Conservation (phyloP, 2,329 filamentous ascomycete species). For the Bipolaris gigantea region DNA sequence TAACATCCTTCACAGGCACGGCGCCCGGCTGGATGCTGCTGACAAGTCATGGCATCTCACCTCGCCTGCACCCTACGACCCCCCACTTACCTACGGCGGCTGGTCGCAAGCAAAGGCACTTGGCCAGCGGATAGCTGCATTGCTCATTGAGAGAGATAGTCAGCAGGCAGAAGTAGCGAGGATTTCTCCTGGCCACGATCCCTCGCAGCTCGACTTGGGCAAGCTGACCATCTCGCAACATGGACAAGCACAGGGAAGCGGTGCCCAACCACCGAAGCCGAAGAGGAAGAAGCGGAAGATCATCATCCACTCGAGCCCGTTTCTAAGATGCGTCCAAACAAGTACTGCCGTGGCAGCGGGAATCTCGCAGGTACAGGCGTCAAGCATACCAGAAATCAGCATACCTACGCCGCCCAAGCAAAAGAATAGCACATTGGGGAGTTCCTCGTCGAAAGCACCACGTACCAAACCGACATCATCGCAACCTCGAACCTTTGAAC, state of each 20-base stretch:
- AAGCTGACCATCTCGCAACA: conserved; percentile 21
- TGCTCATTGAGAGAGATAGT: conserved; percentile 58
- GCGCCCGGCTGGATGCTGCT: conserved; percentile 88
- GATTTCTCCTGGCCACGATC: conserved; percentile 20
- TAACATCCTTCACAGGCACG: conserved; percentile 63
- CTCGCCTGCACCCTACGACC: conserved; percentile 92
- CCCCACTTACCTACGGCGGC: conserved; percentile 90
- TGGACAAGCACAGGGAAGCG: background rate
- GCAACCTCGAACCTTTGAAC: conserved; percentile 33
- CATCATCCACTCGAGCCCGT: conserved; percentile 91
- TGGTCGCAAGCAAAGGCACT: conserved; percentile 85
- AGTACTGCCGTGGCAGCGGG: conserved; percentile 86
- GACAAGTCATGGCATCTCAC: conserved; percentile 95
- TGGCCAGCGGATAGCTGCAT: conserved; percentile 78
- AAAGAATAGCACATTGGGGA: conserved; percentile 11
- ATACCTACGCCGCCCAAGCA: conserved; percentile 24
- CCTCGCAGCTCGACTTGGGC: conserved; percentile 27
- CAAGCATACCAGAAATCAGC: conserved; percentile 28
- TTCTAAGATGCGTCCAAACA: conserved; percentile 88
- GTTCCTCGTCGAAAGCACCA: conserved; percentile 20
- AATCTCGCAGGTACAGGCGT: conserved; percentile 65
- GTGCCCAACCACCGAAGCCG: conserved; percentile 8
- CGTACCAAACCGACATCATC: conserved; percentile 22
- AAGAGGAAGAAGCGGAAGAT: conserved; percentile 69
- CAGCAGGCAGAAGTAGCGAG: conserved; percentile 46